Percentiles rank a stretch among this genome's conserved stretches.
These are phyloP conservation scores for Vickermania ingenoplastis DNA, from an alignment of 208 protist genomes.

Conservation along the genomic window DNA sequence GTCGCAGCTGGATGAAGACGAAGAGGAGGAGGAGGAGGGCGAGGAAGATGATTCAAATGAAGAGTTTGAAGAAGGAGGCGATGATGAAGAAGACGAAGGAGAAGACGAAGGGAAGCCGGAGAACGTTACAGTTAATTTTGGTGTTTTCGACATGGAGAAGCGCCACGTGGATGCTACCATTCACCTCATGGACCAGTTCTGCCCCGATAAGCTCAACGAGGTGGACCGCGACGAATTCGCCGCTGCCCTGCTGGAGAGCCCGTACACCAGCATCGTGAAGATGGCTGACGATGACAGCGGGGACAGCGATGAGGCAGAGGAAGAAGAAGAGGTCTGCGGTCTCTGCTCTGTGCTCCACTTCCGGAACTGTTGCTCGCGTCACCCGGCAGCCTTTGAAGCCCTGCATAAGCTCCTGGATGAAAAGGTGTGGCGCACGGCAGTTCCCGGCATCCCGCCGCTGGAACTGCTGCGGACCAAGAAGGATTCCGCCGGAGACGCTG, in stretches of 20 bases:
- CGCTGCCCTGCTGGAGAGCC: conserved; percentile 39
- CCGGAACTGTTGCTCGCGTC: conserved; percentile 25
- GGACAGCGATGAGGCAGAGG: conserved; percentile 31
- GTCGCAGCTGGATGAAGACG: neutral
- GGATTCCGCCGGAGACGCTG: neutral
- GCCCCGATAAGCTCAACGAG: conserved; percentile 76
- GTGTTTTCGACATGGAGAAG: conserved; percentile 72
- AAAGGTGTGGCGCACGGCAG: conserved; percentile 53
- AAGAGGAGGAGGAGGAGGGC: neutral
- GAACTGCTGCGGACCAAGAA: conserved; percentile 40
- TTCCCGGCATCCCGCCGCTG: conserved; percentile 49
- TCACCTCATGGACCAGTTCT: conserved; percentile 80
- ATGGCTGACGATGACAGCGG: conserved; percentile 40
- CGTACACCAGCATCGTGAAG: conserved; percentile 69
- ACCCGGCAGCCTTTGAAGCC: conserved; percentile 23
- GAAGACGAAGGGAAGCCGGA: conserved; percentile 15
- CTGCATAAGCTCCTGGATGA: conserved; percentile 40
- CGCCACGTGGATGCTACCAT: conserved; percentile 57
- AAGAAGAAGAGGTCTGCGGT: conserved; percentile 75
- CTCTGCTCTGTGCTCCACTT: conserved; percentile 61
- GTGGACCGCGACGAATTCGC: conserved; percentile 76
- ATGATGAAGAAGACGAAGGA: conserved; percentile 18
- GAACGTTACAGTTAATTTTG: conserved; percentile 78
- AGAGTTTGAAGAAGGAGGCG: conserved; percentile 11
- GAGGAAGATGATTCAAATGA: conserved; percentile 14